Evolutionary conservation across 345 rosid species (phyloP), one percentile per base, ranked within the genome.

Genomic region (Linum trigynum): DNA sequence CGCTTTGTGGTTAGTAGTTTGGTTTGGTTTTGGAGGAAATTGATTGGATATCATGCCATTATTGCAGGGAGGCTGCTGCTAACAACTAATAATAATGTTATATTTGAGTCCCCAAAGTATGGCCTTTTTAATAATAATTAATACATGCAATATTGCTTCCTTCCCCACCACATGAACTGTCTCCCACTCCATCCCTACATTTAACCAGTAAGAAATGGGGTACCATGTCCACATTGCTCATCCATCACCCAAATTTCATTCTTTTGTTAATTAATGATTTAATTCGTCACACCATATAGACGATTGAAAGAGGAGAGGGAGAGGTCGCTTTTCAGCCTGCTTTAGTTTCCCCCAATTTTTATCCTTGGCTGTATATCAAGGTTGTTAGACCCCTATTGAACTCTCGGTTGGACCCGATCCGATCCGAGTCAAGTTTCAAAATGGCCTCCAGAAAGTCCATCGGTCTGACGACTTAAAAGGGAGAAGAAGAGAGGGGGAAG

Each of bases 131-230:
- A 23, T 41, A 41, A 41, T 41, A 41, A n/a, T n/a, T n/a, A n/a
- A n/a, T 1, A 45, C 51, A 7, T 45, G 1, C 51, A 23, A 23
- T 23, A 23, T 23, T 23, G 32, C 32, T 23, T 45, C 12, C 51
- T 2, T 45, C 51, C 51, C 51, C 7, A 86, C 77, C 90, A 85
- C 88, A 82, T 83, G 95, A 86, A 79, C 83, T 84, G 92, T 86
- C 84, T 80, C 84, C 88, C 86, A 86, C 90, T 71, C 85, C 90
- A 71, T 81, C 79, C 83, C 77, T 78, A 70, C 81, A 69, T 87
- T 85, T 68, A 81, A 86, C 74, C 70, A 76, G 35, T 16, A 15
- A 56, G 84, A 73, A 79, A 81, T 82, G 84, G 84, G 87, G 86
- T 76, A 78, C 71, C 85, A 83, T 86, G 92, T 81, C 95, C 81